Percentiles rank a stretch among this genome's conserved stretches.
These are phyloP conservation scores for Penicillium sp. DNA, from an alignment of 2,329 filamentous ascomycete species.

Conservation along the genomic window DNA sequence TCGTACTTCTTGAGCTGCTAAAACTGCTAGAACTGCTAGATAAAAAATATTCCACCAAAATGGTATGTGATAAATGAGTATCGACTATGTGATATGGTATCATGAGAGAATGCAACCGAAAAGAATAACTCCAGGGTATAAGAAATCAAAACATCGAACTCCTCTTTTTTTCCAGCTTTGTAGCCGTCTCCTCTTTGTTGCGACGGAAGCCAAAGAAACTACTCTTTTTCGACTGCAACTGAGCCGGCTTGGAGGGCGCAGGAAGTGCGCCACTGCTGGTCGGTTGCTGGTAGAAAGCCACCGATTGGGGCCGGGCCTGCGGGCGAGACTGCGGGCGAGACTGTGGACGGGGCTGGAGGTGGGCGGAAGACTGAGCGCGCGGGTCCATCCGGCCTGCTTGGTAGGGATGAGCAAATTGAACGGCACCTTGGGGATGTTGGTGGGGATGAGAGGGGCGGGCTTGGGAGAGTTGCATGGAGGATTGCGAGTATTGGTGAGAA, in stretches of 20 bases:
- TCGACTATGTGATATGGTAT: neutral
- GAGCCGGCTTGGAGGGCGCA: conserved; percentile 6
- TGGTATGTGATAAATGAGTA: neutral
- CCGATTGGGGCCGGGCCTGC: neutral
- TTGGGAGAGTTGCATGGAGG: conserved; percentile 23
- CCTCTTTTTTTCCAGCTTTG: conserved; percentile 46
- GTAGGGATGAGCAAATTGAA: conserved; percentile 21
- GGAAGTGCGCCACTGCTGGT: conserved; percentile 16
- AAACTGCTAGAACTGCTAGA: too few relatives aligned
- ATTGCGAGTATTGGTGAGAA: conserved; percentile 19
- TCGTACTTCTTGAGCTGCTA: too few relatives aligned
- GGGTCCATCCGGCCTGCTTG: conserved; percentile 14
- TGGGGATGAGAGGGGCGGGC: conserved; percentile 17
- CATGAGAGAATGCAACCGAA: neutral
- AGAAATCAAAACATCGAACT: conserved; percentile 48
- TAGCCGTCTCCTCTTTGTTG: conserved; percentile 34
- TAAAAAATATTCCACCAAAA: too few relatives aligned
- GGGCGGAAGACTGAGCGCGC: conserved; percentile 22
- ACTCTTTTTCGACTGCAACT: conserved; percentile 44
- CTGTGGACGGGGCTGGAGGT: conserved; percentile 20
- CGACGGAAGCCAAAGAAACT: conserved; percentile 49
- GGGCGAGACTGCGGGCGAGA: conserved; percentile 2
- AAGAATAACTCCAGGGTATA: conserved; percentile 19
- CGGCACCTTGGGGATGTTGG: conserved; percentile 13
- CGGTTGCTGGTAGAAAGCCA: conserved; percentile 11